Evolutionary conservation across 805 yeast species (phyloP), one percentile per base, ranked within the genome.

Genomic region (Saccharomycopsis oosterbeekiorum): DNA sequence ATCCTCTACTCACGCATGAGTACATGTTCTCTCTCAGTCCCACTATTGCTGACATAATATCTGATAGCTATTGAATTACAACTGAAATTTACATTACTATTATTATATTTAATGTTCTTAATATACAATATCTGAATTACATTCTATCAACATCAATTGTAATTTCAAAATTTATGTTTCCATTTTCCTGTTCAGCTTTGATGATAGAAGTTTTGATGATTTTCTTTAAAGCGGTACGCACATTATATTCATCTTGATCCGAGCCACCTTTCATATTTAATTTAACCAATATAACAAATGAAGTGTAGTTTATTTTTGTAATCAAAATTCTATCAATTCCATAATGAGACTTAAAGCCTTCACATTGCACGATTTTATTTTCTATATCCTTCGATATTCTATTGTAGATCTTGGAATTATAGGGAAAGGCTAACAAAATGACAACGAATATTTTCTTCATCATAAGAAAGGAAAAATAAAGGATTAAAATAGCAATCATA

Each of bases 221-320:
- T 40, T 79, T 73, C 51, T 73, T 70, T 1, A 80, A 72, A 62
- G 84, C 84, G 62, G 76, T 78, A 53, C 87, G 70, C 40, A 88
- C 68, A 39, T 76, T 72, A 0, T 82, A 71, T 69, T 87, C 93
- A 55, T 86, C 91, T 60, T 86, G 89, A 64, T 82, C 82, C 3
- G 87, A 81, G 0, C 85, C 88, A n/a, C 92, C 92, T 56, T 74
- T 71, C 86, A 88, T 83, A 21, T 70, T 71, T 2, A 88, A 65
- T 60, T 75, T 78, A 17, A 85, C 64, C 2, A 89, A 78, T 1
- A 85, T 81, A 26, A 88, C 77, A 66, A 78, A 83, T 3, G 85
- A 72, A 62, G 78, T 79, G 68, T 83, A 82, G 68, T 84, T 87
- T 43, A 86, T 84, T 65, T 85, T 83, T 2, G 87, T 78, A 6